Evolutionary conservation across 306 rosid genomes (phyloP).

Genomic region (Dalbergia cochinchinensis): DNA sequence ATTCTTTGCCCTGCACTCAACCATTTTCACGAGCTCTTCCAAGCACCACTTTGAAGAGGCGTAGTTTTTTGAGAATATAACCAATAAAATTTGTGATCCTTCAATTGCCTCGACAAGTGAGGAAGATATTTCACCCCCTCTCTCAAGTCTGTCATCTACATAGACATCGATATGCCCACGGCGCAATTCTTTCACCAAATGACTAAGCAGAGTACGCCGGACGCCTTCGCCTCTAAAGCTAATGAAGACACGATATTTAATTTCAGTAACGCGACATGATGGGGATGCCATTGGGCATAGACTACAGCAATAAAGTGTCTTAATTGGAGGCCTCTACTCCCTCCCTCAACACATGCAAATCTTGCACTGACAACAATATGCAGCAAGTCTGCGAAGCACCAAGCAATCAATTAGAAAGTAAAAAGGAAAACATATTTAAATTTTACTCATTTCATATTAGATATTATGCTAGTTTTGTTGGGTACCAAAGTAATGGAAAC

Average conservation of each 20-base stretch:
- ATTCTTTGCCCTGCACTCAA: not conserved
- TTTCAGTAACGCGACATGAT: not conserved
- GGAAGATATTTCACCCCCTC: no score
- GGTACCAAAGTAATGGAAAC: no score
- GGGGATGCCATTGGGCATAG: not conserved
- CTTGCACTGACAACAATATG: not conserved
- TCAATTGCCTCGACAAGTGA: no score
- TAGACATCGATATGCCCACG: not conserved
- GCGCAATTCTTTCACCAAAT: not conserved
- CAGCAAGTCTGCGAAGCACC: not conserved
- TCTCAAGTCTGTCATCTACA: not conserved
- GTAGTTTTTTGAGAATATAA: no score
- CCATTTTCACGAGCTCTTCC: not conserved
- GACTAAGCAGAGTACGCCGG: not conserved
- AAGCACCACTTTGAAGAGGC: not conserved
- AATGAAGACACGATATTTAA: not conserved
- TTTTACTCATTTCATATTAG: no score
- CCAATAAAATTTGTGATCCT: no score
- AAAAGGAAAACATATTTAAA: no score
- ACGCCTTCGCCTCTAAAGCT: not conserved
- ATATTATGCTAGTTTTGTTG: no score
- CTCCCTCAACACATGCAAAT: not conserved
- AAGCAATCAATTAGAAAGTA: not conserved
- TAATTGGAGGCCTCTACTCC: not conserved
- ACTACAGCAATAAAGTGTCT: no score